phyloP scores from a whole-genome alignment of 495 filamentous ascomycete species.

The Aspergillus ostianus region DNA sequence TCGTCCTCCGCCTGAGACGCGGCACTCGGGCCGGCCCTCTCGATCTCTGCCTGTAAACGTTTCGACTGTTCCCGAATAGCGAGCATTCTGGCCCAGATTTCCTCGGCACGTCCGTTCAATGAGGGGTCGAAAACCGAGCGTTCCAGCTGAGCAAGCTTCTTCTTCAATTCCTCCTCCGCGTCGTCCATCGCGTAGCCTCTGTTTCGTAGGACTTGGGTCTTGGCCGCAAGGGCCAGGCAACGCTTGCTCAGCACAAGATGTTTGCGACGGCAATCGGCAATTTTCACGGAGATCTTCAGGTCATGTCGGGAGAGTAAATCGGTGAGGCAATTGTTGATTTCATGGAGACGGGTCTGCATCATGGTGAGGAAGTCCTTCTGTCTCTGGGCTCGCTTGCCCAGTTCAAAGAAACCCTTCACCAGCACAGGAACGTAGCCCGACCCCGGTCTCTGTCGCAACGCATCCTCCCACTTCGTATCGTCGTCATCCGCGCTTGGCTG shows the following conservation, averaged over 20 bases:
- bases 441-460: conserved; percentile 76
- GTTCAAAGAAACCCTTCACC: conserved; percentile 63
- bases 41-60: conserved; percentile 75
- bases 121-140: conserved; percentile 77
- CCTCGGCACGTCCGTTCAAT: conserved; percentile 78
- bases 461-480: conserved; percentile 88
- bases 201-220: conserved; percentile 88
- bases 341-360: conserved; percentile 79
- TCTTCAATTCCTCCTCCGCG: conserved; percentile 87
- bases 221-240: conserved; percentile 79
- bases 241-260: conserved; percentile 79
- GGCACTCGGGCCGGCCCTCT: conserved; percentile 56
- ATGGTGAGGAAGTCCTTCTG: conserved; percentile 71
- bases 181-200: conserved; percentile 88
- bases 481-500: conserved; percentile 74
- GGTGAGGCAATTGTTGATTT: conserved; percentile 83
- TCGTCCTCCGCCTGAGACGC: conserved; percentile 48
- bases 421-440: conserved; percentile 74
- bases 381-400: conserved; percentile 73
- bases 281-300: conserved; percentile 72
- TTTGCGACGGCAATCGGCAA: conserved; percentile 75
- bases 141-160: conserved; percentile 76
- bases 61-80: conserved; percentile 77
- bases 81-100: conserved; percentile 95
- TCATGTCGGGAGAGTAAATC: conserved; percentile 79